phyloP scores from a whole-genome alignment of 1,139 yeast species.

The Scheffersomyces stambukii region DNA sequence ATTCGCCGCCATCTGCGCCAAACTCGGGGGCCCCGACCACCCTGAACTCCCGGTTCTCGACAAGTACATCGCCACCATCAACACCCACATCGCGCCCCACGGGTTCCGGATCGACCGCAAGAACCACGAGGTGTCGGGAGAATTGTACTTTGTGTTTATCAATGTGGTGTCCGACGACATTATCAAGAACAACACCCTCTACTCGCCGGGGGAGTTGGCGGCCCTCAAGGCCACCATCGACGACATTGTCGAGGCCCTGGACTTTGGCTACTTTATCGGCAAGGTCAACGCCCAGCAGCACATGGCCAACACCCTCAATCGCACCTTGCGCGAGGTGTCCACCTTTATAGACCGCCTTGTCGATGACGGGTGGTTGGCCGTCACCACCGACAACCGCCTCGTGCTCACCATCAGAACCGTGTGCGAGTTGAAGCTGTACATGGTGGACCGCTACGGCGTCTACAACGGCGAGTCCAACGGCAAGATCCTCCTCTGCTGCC shows the following conservation, averaged over 20 bases:
- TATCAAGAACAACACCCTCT: slow-evolving; percentile 38
- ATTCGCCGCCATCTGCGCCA: slow-evolving; percentile 11
- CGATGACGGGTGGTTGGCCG: slow-evolving; percentile 51
- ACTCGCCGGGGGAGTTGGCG: slow-evolving; percentile 45
- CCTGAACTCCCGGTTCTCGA: slow-evolving; percentile 14
- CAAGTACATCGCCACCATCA: slow-evolving; percentile 32
- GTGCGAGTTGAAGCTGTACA: slow-evolving; percentile 44
- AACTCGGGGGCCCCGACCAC: slow-evolving; percentile 4
- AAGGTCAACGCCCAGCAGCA: slow-evolving; percentile 26
- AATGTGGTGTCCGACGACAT: slow-evolving; percentile 40
- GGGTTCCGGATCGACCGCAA: slow-evolving; percentile 44
- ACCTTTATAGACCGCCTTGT: slow-evolving; percentile 35
- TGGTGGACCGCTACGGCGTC: slow-evolving; percentile 42
- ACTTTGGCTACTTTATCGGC: slow-evolving; percentile 24
- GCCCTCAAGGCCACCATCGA: slow-evolving; percentile 48
- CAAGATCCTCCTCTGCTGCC: slow-evolving; percentile 42
- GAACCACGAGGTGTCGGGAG: slow-evolving; percentile 33
- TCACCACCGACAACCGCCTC: slow-evolving; percentile 24
- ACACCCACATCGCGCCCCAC: slow-evolving; percentile 30
- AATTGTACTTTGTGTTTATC: slow-evolving; percentile 33
- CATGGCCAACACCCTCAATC: slow-evolving; percentile 19
- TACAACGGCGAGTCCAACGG: slow-evolving; percentile 30
- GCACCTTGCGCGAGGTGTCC: slow-evolving; percentile 29
- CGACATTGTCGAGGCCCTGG: slow-evolving; percentile 29
- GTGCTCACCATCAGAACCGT: slow-evolving; percentile 38